A percentile compares a stretch with the other conserved stretches of the same genome.
phyloP scores from a whole-genome alignment of 371 early-diverging fungal species.

The Apophysomyces ossiformis region DNA sequence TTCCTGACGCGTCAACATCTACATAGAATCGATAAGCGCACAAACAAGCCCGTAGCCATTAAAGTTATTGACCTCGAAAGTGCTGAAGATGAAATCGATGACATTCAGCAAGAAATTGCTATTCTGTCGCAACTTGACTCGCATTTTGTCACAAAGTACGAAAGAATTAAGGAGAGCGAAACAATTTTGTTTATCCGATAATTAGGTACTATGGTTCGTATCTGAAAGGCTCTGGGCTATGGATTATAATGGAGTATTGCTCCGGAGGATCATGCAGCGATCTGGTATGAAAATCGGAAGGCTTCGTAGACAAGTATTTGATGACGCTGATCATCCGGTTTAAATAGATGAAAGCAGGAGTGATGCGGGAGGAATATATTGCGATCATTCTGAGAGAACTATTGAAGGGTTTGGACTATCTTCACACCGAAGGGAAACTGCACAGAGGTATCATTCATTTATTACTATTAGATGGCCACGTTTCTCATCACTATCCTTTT shows the following conservation, averaged over 20 bases:
- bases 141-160: slow-evolving; percentile 86
- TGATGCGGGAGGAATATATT: slow-evolving; percentile 87
- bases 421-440: slow-evolving; percentile 92
- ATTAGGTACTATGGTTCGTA: slow-evolving; percentile 80
- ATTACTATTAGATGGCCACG: too few relatives aligned
- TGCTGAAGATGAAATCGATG: slow-evolving; percentile 98
- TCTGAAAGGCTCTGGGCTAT: slow-evolving; percentile 81
- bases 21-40: slow-evolving; percentile 73
- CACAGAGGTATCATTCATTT: slow-evolving; percentile 76
- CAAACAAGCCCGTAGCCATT: slow-evolving; percentile 86
- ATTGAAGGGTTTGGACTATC: slow-evolving; percentile 91
- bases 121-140: slow-evolving; percentile 96
- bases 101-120: slow-evolving; percentile 96
- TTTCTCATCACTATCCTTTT: slow-evolving; percentile 13
- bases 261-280: slow-evolving; percentile 93
- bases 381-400: slow-evolving; percentile 93
- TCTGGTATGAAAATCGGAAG: slow-evolving; percentile 53
- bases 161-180: not conserved
- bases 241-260: slow-evolving; percentile 96
- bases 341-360: slow-evolving; percentile 77
- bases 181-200: slow-evolving; percentile 14
- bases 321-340: not conserved
- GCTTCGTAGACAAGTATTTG: not conserved
- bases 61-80: slow-evolving; percentile 92
- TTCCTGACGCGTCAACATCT: slow-evolving; percentile 8